Percentiles rank a stretch among this genome's conserved stretches.
Evolutionary conservation across 352 stramenopile genomes (phyloP).

Genomic region (Phytophthora hibernalis): DNA sequence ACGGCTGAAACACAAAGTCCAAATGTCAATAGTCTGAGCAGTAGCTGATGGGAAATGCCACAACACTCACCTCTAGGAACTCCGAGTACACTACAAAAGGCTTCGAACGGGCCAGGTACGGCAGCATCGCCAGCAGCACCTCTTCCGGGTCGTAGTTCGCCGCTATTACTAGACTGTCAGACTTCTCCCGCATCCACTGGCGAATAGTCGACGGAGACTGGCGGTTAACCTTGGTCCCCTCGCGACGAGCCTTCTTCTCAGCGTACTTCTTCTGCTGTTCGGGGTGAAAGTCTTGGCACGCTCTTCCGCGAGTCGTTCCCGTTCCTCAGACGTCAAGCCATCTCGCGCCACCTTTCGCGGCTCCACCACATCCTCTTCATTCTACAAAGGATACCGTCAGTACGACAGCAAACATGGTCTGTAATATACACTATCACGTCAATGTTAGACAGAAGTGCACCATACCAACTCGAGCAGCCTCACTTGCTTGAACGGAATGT

Average conservation of each 20-base stretch:
- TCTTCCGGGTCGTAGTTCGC: slow-evolving; percentile 91
- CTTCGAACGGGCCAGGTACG: slow-evolving; percentile 90
- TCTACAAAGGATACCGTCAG: slow-evolving; percentile 22
- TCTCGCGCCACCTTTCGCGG: slow-evolving; percentile 54
- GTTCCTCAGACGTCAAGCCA: slow-evolving; percentile 65
- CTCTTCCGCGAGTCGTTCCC: slow-evolving; percentile 66
- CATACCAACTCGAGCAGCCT: slow-evolving; percentile 49
- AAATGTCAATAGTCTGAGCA: neutral
- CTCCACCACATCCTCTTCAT: slow-evolving; percentile 62
- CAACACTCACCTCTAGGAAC: slow-evolving; percentile 79
- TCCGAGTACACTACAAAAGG: slow-evolving; percentile 97
- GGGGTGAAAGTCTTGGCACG: slow-evolving; percentile 86
- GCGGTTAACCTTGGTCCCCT: slow-evolving; percentile 81
- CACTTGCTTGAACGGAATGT: slow-evolving; percentile 76
- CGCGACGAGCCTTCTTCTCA: slow-evolving; percentile 76
- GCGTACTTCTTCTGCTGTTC: slow-evolving; percentile 84
- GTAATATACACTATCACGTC: neutral
- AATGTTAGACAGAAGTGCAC: neutral
- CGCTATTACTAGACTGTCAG: slow-evolving; percentile 91
- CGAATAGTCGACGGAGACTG: slow-evolving; percentile 73
- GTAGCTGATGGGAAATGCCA: neutral
- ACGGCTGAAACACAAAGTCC: slow-evolving; percentile 53
- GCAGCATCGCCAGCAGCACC: slow-evolving; percentile 88
- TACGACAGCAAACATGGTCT: neutral
- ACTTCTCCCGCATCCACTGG: slow-evolving; percentile 73